Conservation (phyloP, 371 early-diverging fungal genomes). For the Mucor circinelloides region DNA sequence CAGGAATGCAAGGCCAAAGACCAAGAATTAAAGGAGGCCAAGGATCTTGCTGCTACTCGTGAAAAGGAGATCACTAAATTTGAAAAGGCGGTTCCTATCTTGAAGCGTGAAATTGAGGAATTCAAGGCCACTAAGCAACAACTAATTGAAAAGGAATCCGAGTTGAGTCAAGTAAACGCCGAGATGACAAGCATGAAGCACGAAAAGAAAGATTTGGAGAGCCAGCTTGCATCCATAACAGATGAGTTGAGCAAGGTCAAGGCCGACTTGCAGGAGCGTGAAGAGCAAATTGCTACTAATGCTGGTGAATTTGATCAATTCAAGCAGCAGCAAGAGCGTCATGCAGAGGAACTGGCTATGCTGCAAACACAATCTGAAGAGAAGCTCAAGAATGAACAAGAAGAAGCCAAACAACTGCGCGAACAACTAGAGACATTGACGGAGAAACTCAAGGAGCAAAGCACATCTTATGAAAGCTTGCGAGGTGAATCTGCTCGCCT, state of each 20-base stretch:
- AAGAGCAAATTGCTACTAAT: constrained; percentile 10
- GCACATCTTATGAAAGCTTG: not conserved
- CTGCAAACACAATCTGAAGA: constrained; percentile 14
- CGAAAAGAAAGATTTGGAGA: constrained; percentile 3
- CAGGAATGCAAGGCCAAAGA: not conserved
- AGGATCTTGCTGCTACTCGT: not conserved
- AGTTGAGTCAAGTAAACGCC: not conserved
- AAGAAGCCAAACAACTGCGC: constrained; percentile 10
- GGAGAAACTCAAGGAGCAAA: constrained; percentile 2
- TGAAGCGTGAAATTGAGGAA: constrained; percentile 9
- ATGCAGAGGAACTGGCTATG: constrained; percentile 4
- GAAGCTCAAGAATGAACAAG: constrained; percentile 9
- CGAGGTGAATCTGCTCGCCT: not conserved
- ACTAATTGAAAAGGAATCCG: not conserved
- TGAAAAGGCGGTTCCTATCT: not conserved
- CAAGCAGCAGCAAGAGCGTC: constrained; percentile 14
- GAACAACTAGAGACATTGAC: constrained; percentile 8
- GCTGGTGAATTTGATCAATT: constrained; percentile 11
- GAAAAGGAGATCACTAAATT: not conserved
- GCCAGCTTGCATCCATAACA: not conserved
- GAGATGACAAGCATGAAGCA: not conserved
- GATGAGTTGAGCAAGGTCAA: not conserved
- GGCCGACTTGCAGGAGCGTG: not conserved
- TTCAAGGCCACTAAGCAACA: constrained; percentile 2
- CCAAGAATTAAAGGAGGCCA: not conserved